Evolutionary conservation across 495 filamentous ascomycete genomes (phyloP).

Genomic region (Penicillium fimorum): DNA sequence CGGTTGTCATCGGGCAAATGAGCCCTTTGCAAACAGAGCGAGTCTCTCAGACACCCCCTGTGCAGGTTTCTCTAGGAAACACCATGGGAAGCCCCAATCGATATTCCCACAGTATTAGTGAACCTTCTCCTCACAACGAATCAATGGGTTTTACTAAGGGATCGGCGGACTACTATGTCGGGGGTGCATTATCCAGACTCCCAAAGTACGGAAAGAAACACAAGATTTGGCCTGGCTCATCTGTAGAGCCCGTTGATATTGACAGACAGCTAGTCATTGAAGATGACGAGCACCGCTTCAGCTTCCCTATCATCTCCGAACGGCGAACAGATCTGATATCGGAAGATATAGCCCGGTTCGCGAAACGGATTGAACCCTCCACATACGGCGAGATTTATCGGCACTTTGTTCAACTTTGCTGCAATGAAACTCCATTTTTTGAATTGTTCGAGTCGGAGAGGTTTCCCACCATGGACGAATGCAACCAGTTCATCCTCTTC

Average conservation of each 20-base stretch:
- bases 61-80: slow-evolving; percentile 22
- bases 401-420: slow-evolving; percentile 38
- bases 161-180: slow-evolving; percentile 38
- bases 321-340: slow-evolving; percentile 14
- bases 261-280: slow-evolving; percentile 11
- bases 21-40: slow-evolving; percentile 21
- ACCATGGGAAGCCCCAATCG: slow-evolving; percentile 21
- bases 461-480: slow-evolving; percentile 35
- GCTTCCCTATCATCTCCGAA: slow-evolving; percentile 27
- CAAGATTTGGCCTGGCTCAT: slow-evolving; percentile 21
- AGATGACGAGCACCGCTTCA: slow-evolving; percentile 18
- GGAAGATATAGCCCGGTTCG: slow-evolving; percentile 11
- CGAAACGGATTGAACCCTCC: slow-evolving; percentile 26
- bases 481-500: slow-evolving; percentile 34
- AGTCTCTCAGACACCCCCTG: slow-evolving; percentile 23
- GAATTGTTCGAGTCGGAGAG: slow-evolving; percentile 33
- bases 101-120: slow-evolving; percentile 19
- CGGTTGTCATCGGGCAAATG: slow-evolving; percentile 23
- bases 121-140: slow-evolving; percentile 22
- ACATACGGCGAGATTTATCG: slow-evolving; percentile 38
- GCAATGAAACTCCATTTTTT: slow-evolving; percentile 35
- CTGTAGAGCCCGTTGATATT: slow-evolving; percentile 13
- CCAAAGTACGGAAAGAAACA: slow-evolving; percentile 34
- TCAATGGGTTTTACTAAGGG: slow-evolving; percentile 25
- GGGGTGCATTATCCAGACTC: slow-evolving; percentile 34